phyloP scores from a whole-genome alignment of 108 stramenopile genomes.

The Skeletonema costatum region DNA sequence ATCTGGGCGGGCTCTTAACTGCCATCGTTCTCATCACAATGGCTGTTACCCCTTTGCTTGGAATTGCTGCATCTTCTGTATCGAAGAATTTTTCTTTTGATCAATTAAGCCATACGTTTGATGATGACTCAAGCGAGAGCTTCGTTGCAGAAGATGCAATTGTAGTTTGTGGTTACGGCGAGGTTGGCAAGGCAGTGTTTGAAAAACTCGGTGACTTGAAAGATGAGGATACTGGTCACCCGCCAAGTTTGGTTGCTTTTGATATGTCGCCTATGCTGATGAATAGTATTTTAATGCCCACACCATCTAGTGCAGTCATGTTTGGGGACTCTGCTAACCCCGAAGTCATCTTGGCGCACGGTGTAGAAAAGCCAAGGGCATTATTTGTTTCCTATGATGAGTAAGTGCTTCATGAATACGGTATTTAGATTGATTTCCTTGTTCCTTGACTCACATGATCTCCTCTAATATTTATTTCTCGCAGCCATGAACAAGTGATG shows the following conservation, averaged over 20 bases:
- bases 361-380: constrained; percentile 54
- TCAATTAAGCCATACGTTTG: background rate
- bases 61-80: constrained; percentile 48
- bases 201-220: constrained; percentile 27
- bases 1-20: constrained; percentile 61
- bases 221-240: background rate
- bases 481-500: constrained; percentile 22
- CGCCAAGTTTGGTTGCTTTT: constrained; percentile 62
- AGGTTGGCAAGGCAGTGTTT: constrained; percentile 52
- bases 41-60: constrained; percentile 76
- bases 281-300: constrained; percentile 41
- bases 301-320: constrained; percentile 39
- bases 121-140: constrained; percentile 9
- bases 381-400: constrained; percentile 69
- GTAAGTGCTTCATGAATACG: background rate
- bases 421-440: background rate
- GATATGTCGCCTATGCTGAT: constrained; percentile 51
- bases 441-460: background rate
- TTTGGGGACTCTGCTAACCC: constrained; percentile 66
- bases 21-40: constrained; percentile 76
- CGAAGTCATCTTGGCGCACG: constrained; percentile 53
- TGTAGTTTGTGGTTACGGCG: constrained; percentile 67
- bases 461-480: background rate
- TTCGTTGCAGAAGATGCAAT: constrained; percentile 61
- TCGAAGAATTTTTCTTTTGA: constrained; percentile 35